Evolutionary conservation across 352 stramenopile species (phyloP).

Genomic region (Pythium vanterpoolii): DNA sequence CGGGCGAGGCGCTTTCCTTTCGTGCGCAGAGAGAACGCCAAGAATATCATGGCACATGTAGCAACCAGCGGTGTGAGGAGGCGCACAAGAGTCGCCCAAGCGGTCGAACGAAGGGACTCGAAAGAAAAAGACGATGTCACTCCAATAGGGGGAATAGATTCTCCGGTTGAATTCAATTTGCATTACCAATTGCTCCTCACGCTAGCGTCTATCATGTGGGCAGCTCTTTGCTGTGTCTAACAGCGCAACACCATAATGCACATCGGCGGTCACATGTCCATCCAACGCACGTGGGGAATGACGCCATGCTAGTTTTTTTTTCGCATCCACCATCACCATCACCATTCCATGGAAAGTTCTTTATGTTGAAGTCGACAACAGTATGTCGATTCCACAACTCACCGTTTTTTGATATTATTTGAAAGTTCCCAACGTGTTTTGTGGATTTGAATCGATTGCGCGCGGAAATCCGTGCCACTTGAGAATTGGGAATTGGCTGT

Average conservation of each 20-base stretch:
- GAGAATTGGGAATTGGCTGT: neutral
- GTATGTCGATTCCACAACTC: neutral
- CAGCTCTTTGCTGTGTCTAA: too few relatives aligned
- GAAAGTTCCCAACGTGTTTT: constrained; percentile 11
- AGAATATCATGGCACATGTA: constrained; percentile 14
- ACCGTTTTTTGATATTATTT: constrained; percentile 1
- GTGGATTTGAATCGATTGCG: neutral
- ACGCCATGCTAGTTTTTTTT: neutral
- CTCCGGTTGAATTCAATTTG: too few relatives aligned
- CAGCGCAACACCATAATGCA: too few relatives aligned
- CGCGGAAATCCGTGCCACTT: neutral
- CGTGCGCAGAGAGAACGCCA: constrained; percentile 2
- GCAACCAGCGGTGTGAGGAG: neutral
- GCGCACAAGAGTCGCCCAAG: neutral
- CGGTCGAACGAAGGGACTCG: too few relatives aligned
- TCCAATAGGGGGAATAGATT: too few relatives aligned
- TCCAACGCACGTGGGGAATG: neutral
- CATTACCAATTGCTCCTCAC: too few relatives aligned
- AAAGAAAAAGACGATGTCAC: too few relatives aligned
- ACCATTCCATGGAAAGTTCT: constrained; percentile 2
- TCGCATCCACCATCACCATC: too few relatives aligned
- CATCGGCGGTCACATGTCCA: neutral
- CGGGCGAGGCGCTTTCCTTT: constrained; percentile 4
- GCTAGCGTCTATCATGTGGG: too few relatives aligned
- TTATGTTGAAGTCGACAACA: constrained; percentile 1